phyloP scores from a whole-genome alignment of 1,139 yeast species.

The Yamadazyma aaseri region DNA sequence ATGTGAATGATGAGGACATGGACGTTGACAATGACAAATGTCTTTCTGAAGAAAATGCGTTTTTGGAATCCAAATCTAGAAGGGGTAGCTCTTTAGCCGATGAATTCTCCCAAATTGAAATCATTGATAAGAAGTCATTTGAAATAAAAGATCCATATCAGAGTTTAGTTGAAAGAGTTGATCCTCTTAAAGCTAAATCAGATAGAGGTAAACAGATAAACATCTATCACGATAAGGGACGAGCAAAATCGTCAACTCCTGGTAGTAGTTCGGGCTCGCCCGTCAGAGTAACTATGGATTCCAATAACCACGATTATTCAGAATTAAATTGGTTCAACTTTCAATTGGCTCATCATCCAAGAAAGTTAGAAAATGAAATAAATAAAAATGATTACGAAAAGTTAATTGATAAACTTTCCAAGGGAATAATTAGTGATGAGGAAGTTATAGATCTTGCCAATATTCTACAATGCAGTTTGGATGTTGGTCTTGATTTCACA shows the following conservation, averaged over 20 bases:
- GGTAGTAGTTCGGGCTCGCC: slow-evolving; percentile 10
- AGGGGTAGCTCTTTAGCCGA: slow-evolving; percentile 13
- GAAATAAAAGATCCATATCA: slow-evolving; percentile 24
- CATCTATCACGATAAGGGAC: slow-evolving; percentile 36
- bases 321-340: slow-evolving; percentile 44
- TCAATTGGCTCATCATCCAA: slow-evolving; percentile 29
- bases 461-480: slow-evolving; percentile 17
- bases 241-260: slow-evolving; percentile 13
- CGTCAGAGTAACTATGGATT: slow-evolving; percentile 18
- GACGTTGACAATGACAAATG: slow-evolving; percentile 5
- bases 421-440: slow-evolving; percentile 6
- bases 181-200: slow-evolving; percentile 39
- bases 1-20: slow-evolving; percentile 1
- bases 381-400: slow-evolving; percentile 17
- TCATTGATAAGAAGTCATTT: slow-evolving; percentile 20
- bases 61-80: not conserved
- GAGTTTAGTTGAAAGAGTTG: slow-evolving; percentile 38
- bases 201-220: slow-evolving; percentile 33
- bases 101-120: slow-evolving; percentile 40
- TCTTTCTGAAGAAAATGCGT: not conserved
- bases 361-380: slow-evolving; percentile 8
- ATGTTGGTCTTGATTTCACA: slow-evolving; percentile 23
- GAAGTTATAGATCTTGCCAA: slow-evolving; percentile 26
- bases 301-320: slow-evolving; percentile 27
- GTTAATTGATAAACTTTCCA: slow-evolving; percentile 9